phyloP scores from a whole-genome alignment of 495 filamentous ascomycete species.

The Neurospora tetrasperma region DNA sequence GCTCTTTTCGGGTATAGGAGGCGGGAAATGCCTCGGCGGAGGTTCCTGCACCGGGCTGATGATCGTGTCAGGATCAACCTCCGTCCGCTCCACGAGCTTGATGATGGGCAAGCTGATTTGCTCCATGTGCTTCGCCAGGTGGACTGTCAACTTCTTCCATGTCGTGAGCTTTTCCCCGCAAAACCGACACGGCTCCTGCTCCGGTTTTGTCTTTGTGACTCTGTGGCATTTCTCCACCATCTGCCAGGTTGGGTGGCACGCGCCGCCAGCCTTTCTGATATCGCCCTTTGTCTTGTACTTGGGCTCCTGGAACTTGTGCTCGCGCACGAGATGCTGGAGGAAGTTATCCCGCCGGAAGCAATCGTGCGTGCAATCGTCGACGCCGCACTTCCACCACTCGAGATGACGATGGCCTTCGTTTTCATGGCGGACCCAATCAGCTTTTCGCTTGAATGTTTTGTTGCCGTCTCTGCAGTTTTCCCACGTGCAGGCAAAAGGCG shows the following conservation, averaged over 20 bases:
- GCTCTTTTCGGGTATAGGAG: conserved; percentile 19
- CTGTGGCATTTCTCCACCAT: conserved; percentile 73
- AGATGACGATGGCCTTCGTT: conserved; percentile 87
- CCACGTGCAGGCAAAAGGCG: conserved; percentile 94
- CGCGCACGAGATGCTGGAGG: conserved; percentile 85
- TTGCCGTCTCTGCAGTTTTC: conserved; percentile 64
- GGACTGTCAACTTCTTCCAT: conserved; percentile 92
- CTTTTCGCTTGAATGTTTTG: conserved; percentile 94
- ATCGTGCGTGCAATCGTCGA: conserved; percentile 68
- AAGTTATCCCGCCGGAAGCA: conserved; percentile 96
- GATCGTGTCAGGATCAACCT: conserved; percentile 48
- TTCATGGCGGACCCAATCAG: conserved; percentile 95
- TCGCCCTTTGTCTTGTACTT: conserved; percentile 51
- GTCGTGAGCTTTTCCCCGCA: conserved; percentile 71
- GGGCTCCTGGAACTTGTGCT: conserved; percentile 83
- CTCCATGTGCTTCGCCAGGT: conserved; percentile 96
- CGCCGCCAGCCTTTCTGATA: conserved; percentile 42
- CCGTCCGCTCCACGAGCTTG: conserved; percentile 52
- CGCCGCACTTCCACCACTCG: conserved; percentile 85
- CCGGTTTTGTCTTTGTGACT: conserved; percentile 53
- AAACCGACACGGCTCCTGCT: conserved; percentile 83
- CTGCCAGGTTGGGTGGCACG: conserved; percentile 53
- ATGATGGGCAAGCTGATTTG: conserved; percentile 81
- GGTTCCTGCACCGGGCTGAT: conserved; percentile 54
- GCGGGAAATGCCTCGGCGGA: conserved; percentile 29